Base-by-base conservation (phyloP, 2,329 filamentous ascomycete species). In the Cadophora luteo-olivacea region DNA sequence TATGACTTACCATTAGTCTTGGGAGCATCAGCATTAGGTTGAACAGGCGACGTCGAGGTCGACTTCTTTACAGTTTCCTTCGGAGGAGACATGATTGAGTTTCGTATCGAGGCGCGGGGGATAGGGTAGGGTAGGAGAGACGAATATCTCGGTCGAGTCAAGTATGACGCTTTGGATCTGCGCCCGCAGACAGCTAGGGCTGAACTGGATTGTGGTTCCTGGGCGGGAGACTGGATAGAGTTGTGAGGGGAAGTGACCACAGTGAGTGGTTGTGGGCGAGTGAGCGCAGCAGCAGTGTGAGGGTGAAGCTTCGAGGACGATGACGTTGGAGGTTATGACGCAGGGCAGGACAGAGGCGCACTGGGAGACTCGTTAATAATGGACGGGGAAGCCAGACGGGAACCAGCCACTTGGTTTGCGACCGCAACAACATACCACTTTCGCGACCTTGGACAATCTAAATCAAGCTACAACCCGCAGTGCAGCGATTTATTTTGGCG, bases 61-160 rank as follows among this genome's bases (percentile, higher is more conserved):
- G 66, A 69, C 61, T 75, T 74, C 69, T 73, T 75, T 11, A 63
- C 68, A 12, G 69, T 58, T 57, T 72, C 73, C 58, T 64, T 65
- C 25, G 74, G 69, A 68, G 74, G 73, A 61, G 69, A 71, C 75
- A 77, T 76, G 69, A 69, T 74, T 69, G 70, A 67, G 68, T 57
- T 67, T 49, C 29, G 69, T 41, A 14, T 45, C 48, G 68, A 22
- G 64, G 61, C 48, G 61, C 48, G 62, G 63, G 66, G 62, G 52
- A 16, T 25, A 36, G 60, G 52, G 52, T 49, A 49, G 12, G 66
- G 61, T 67, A 62, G 68, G 62, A 38, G 66, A 33, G 61, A 66
- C 64, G 57, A 52, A 60, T 24, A 60, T 69, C 61, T 45, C 52
- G 61, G 60, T 69, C 45, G 33, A 29, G 52, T 55, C n/a, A 49